These are phyloP conservation scores for Durusdinium trenchii DNA, from an alignment of 73 alveolate species.

Conservation along the genomic window DNA sequence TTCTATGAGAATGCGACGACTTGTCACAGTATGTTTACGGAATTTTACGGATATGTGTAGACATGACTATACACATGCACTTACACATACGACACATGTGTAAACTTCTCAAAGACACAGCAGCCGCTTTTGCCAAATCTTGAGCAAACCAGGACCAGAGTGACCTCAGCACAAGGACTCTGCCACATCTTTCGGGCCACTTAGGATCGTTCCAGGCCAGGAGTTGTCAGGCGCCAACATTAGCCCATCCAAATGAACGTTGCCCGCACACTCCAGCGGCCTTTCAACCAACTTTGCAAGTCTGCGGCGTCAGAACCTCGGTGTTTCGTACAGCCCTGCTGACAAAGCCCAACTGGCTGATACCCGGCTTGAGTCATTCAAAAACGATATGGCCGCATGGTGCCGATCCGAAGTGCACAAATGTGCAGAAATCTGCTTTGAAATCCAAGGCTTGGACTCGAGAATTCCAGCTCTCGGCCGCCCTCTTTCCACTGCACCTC, in stretches of 20 bases:
- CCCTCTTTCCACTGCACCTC: neutral
- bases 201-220: neutral
- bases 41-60: neutral
- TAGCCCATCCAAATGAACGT: constrained; percentile 30
- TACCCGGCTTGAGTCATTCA: too few relatives aligned
- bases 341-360: neutral
- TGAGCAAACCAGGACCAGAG: constrained; percentile 70
- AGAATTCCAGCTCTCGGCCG: neutral
- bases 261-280: constrained; percentile 73
- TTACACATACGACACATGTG: neutral
- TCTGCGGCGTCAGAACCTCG: neutral
- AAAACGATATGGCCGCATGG: too few relatives aligned
- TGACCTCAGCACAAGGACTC: constrained; percentile 26
- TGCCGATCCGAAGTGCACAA: neutral
- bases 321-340: neutral
- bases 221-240: neutral
- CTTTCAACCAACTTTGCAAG: constrained; percentile 39
- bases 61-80: neutral
- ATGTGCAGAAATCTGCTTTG: neutral
- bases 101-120: neutral
- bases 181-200: neutral
- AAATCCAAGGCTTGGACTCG: neutral
- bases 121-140: constrained; percentile 48
- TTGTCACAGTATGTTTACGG: neutral
- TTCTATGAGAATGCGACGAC: neutral